phyloP scores from a whole-genome alignment of 805 yeast species.

The Clavispora vitiphila region DNA sequence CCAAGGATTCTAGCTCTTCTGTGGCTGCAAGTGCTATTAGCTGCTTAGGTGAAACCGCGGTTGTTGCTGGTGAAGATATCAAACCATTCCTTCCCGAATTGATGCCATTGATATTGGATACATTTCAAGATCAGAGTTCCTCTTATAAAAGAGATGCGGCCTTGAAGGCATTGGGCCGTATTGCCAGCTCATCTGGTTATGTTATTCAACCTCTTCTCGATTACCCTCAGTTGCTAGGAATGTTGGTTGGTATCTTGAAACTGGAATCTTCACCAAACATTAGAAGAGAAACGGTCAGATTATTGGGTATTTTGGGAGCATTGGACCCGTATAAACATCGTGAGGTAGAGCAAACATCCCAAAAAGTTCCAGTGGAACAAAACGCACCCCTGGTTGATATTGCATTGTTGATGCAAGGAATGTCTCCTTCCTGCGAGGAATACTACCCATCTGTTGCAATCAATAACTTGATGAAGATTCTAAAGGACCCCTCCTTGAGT shows the following conservation, averaged over 20 bases:
- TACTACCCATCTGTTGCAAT: constrained; percentile 95
- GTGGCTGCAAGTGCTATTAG: constrained; percentile 83
- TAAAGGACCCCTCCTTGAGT: constrained; percentile 79
- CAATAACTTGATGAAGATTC: constrained; percentile 72
- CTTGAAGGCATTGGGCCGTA: constrained; percentile 76
- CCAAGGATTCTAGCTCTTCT: constrained; percentile 65
- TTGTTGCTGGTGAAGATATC: constrained; percentile 85
- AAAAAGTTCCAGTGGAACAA: constrained; percentile 57
- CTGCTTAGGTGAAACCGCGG: constrained; percentile 85
- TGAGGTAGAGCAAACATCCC: constrained; percentile 74
- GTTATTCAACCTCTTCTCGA: constrained; percentile 91
- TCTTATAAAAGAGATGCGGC: constrained; percentile 86
- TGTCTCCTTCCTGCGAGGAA: constrained; percentile 88
- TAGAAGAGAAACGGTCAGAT: constrained; percentile 81
- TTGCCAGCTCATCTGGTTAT: constrained; percentile 87
- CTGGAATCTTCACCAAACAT: constrained; percentile 71
- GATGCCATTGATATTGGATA: constrained; percentile 84
- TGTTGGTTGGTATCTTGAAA: constrained; percentile 74
- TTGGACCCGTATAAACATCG: constrained; percentile 94
- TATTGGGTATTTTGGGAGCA: constrained; percentile 93
- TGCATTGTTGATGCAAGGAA: constrained; percentile 85
- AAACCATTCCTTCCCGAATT: constrained; percentile 63
- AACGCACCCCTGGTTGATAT: constrained; percentile 89
- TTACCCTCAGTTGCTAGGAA: constrained; percentile 82
- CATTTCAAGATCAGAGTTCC: constrained; percentile 91